phyloP scores from a whole-genome alignment of 768 basidiomycete genomes.

The Suillus lakei region DNA sequence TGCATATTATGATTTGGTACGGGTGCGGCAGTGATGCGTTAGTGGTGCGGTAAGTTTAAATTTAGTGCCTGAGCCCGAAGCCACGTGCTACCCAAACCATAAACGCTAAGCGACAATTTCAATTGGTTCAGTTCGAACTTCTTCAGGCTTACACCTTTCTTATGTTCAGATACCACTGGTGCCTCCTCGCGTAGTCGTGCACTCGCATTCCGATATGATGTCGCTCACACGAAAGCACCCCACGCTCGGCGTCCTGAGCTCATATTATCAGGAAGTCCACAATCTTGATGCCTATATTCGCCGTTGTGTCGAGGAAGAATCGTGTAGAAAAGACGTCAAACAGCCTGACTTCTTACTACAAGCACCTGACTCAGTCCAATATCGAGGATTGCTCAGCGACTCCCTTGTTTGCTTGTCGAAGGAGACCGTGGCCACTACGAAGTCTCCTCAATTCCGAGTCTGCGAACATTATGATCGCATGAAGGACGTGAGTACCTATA shows the following conservation, averaged over 20 bases:
- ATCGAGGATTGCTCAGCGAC: conserved; percentile 44
- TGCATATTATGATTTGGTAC: no score
- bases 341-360: conserved; percentile 11
- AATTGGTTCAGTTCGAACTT: no score
- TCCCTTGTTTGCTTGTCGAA: conserved; percentile 50
- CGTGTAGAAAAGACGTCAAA: conserved; percentile 11
- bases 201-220: neutral
- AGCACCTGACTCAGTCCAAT: conserved; percentile 32
- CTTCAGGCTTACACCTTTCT: no score
- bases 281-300: conserved; percentile 44
- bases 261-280: conserved; percentile 49
- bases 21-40: no score
- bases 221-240: conserved; percentile 11
- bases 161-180: no score
- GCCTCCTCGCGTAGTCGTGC: no score
- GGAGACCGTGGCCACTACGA: conserved; percentile 12
- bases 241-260: conserved; percentile 41
- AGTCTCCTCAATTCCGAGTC: conserved; percentile 30
- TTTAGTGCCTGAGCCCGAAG: no score
- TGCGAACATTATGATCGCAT: conserved; percentile 53
- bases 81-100: no score
- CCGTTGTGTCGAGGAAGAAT: conserved; percentile 36
- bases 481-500: conserved; percentile 50
- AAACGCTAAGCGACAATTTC: no score
- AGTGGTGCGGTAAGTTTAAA: no score